Conservation (phyloP, 2,329 filamentous ascomycete species). For the Fusarium setosum region DNA sequence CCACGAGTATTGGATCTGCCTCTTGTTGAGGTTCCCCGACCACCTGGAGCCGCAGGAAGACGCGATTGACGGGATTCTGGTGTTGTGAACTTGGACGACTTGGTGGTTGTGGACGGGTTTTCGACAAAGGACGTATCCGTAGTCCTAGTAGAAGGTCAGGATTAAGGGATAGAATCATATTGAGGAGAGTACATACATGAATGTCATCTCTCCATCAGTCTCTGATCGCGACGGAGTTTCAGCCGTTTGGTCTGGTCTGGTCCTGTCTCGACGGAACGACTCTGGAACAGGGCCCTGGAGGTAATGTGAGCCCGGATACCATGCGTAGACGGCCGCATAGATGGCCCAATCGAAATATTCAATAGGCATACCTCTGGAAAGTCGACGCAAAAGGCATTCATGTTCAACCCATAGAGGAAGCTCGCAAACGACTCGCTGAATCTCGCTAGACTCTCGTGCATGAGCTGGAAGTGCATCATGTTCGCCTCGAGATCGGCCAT, state of each 20-base stretch:
- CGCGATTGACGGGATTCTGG: slow-evolving; percentile 59
- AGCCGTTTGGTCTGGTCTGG: slow-evolving; percentile 61
- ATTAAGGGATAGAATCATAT: not conserved
- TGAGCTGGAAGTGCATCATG: slow-evolving; percentile 95
- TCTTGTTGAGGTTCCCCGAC: slow-evolving; percentile 52
- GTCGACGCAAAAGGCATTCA: slow-evolving; percentile 99
- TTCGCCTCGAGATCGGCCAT: slow-evolving; percentile 97
- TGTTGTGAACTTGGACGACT: slow-evolving; percentile 59
- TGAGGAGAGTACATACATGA: slow-evolving; percentile 71
- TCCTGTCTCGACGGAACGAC: slow-evolving; percentile 78
- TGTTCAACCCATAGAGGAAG: slow-evolving; percentile 95
- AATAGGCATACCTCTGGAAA: slow-evolving; percentile 81
- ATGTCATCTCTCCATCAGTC: slow-evolving; percentile 79
- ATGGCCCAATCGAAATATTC: not conserved
- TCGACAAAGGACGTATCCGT: slow-evolving; percentile 93
- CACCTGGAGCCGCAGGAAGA: slow-evolving; percentile 54
- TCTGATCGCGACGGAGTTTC: slow-evolving; percentile 46
- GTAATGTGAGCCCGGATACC: slow-evolving; percentile 9
- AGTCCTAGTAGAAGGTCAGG: slow-evolving; percentile 67
- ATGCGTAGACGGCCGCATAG: not conserved
- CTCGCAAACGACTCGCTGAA: slow-evolving; percentile 97
- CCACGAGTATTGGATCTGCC: slow-evolving; percentile 43
- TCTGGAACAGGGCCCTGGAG: slow-evolving; percentile 81
- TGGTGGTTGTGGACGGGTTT: slow-evolving; percentile 74
- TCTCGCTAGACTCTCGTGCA: slow-evolving; percentile 92